Conservation (phyloP, 345 rosid genomes). For the Dipteronia sinensis region DNA sequence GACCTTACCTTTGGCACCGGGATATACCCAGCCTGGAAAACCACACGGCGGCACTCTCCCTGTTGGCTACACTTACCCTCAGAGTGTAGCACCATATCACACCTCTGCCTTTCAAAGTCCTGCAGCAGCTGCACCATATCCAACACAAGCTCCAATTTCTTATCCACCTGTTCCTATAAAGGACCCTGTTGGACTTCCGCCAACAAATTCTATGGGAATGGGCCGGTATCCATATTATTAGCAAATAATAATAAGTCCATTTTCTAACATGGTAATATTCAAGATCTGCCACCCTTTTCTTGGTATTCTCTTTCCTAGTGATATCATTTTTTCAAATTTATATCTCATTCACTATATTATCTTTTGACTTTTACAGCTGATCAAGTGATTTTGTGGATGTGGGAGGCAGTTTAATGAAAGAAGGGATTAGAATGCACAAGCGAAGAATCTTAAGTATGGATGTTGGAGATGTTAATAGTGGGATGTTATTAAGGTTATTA, state of each 20-base stretch:
- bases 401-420: background rate
- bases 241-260: slow-evolving; percentile 27
- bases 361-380: slow-evolving; percentile 12
- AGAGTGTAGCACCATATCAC: slow-evolving; percentile 39
- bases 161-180: slow-evolving; percentile 33
- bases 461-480: slow-evolving; percentile 7
- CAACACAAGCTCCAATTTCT: slow-evolving; percentile 38
- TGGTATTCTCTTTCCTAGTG: background rate
- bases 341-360: too few species aligned
- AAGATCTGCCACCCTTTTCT: background rate
- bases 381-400: background rate
- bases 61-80: slow-evolving; percentile 49
- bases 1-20: slow-evolving; percentile 38
- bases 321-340: background rate
- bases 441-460: background rate
- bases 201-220: slow-evolving; percentile 45
- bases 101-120: slow-evolving; percentile 43
- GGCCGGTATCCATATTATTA: slow-evolving; percentile 48
- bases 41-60: slow-evolving; percentile 32
- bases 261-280: background rate
- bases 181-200: slow-evolving; percentile 39
- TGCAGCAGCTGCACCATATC: slow-evolving; percentile 38
- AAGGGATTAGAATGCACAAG: background rate
- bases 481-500: background rate
- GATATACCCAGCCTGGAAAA: slow-evolving; percentile 54